Percentiles rank a stretch among this genome's conserved stretches.
These are phyloP conservation scores for Calonectria pteridis DNA, from an alignment of 2,329 filamentous ascomycete species.

Conservation along the genomic window DNA sequence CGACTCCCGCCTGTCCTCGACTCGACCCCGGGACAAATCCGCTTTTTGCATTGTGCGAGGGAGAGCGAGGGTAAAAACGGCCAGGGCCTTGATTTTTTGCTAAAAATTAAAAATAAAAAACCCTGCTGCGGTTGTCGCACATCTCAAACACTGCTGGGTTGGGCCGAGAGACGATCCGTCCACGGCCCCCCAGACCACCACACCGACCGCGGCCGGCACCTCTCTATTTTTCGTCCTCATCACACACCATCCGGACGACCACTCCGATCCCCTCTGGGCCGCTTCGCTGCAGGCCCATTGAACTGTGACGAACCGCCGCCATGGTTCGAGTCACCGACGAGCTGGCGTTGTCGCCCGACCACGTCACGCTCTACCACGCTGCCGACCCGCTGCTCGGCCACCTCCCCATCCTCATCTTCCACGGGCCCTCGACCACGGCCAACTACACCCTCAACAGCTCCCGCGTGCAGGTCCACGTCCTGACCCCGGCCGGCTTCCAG, in stretches of 20 bases:
- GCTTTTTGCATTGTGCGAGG: slow-evolving; percentile 28
- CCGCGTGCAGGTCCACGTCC: slow-evolving; percentile 93
- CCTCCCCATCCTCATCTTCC: slow-evolving; percentile 88
- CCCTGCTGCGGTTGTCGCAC: slow-evolving; percentile 12
- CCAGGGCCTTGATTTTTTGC: not conserved
- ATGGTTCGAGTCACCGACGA: slow-evolving; percentile 89
- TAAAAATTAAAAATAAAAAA: slow-evolving; percentile 15
- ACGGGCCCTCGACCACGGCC: slow-evolving; percentile 89
- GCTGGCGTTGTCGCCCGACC: slow-evolving; percentile 82
- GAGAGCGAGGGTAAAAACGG: slow-evolving; percentile 14
- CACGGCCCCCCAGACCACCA: slow-evolving; percentile 13
- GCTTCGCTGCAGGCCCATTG: slow-evolving; percentile 38
- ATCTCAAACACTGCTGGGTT: slow-evolving; percentile 16
- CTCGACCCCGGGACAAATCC: slow-evolving; percentile 3
- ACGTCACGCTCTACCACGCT: slow-evolving; percentile 89
- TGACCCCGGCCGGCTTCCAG: slow-evolving; percentile 88
- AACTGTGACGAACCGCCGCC: slow-evolving; percentile 58
- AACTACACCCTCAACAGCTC: slow-evolving; percentile 91
- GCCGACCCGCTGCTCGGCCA: slow-evolving; percentile 86
- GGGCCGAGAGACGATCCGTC: slow-evolving; percentile 20
- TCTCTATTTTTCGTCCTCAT: not conserved
- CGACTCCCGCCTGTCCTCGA: slow-evolving; percentile 27
- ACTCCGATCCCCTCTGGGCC: slow-evolving; percentile 23
- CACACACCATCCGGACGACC: slow-evolving; percentile 33
- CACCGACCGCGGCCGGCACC: slow-evolving; percentile 13